phyloP scores from a whole-genome alignment of 2,329 filamentous ascomycete genomes.

The Scortechinia acanthostroma region DNA sequence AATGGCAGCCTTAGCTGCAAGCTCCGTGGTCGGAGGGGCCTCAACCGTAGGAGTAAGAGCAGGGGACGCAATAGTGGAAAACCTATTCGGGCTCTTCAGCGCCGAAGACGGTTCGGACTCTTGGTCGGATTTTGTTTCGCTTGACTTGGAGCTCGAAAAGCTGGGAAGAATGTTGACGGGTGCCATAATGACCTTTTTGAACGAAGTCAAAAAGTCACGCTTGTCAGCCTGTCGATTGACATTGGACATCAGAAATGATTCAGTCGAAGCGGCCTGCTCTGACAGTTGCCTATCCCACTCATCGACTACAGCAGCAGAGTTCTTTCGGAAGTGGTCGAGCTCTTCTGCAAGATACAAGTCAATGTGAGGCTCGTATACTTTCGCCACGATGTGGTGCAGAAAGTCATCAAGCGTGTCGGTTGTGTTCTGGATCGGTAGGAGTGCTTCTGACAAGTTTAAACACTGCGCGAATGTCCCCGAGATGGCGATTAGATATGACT shows the following conservation, averaged over 20 bases:
- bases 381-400: constrained; percentile 37
- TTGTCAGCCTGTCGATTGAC: constrained; percentile 92
- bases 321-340: constrained; percentile 73
- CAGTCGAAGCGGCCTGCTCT: constrained; percentile 81
- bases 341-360: constrained; percentile 90
- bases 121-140: constrained; percentile 36
- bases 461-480: constrained; percentile 84
- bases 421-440: constrained; percentile 51
- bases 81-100: constrained; percentile 11
- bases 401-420: constrained; percentile 40
- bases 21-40: constrained; percentile 67
- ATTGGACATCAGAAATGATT: constrained; percentile 93
- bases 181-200: constrained; percentile 99
- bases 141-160: constrained; percentile 41
- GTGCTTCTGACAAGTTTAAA: constrained; percentile 66
- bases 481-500: constrained; percentile 77
- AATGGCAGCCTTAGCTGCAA: constrained; percentile 93
- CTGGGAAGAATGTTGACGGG: constrained; percentile 83
- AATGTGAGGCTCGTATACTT: constrained; percentile 84
- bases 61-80: constrained; percentile 15
- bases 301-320: constrained; percentile 70
- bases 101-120: constrained; percentile 17
- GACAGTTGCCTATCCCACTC: constrained; percentile 87
- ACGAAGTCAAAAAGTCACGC: constrained; percentile 89
- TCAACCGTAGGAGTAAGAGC: not conserved